Evolutionary conservation across 1,139 yeast genomes (phyloP), one percentile per base, ranked within the genome.

Genomic region (Zygoascus hellenicus): DNA sequence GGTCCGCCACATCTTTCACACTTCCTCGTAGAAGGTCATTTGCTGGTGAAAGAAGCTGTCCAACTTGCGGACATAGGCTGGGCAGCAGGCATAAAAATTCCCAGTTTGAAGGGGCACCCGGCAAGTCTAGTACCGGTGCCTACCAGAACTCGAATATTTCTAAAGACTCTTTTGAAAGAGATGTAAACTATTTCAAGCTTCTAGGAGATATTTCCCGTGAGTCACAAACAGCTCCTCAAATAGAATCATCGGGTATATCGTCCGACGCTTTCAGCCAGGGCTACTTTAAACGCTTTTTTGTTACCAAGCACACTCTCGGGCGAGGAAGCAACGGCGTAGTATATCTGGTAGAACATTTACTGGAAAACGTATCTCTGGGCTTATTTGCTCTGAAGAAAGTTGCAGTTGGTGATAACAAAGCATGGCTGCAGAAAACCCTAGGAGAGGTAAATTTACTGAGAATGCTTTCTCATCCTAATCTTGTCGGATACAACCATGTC

Each of bases 261-360:
- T 50, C 50, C 13, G 48, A 53, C 73, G 61, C 64, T 3, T 83
- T 85, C 59, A 81, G 83, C 42, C 90, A 83, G 51, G 92, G 92
- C 2, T 85, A 85, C 61, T 84, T 82, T 57, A 69, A 72, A 31
- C 51, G 82, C 47, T 88, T 88, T 60, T 88, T 88, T 65, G 72
- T 70, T 34, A 69, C 72, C 15, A 61, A 72, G 35, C 64, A 69
- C 2, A 61, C 72, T 2, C 66, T 88, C 28, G 96, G 96, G 0
- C 74, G 83, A 35, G 97, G 96, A 0, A 85, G 95, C 7, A 78
- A 87, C 52, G 95, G 95, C 0, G 79, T 83, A 29, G 96, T 89
- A 2, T 83, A 77, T 59, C 78, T 87, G 58, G 97, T 89, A 7
- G 85, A 81, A 49, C 97, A 89, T 62, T 75, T 77, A 16, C 72